phyloP scores from a whole-genome alignment of 108 stramenopile species.

The Chaetoceros tenuissimus region DNA sequence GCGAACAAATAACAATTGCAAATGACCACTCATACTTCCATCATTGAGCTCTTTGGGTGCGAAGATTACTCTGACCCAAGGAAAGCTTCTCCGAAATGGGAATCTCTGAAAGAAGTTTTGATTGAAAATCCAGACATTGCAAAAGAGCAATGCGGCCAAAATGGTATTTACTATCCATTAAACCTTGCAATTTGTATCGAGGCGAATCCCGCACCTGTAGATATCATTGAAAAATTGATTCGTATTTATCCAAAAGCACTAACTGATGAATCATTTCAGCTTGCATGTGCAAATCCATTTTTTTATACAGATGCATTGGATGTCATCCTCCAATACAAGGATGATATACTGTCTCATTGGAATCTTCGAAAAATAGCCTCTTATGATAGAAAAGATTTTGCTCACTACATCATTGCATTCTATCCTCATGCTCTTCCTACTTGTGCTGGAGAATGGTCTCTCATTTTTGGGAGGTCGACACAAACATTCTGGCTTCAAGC shows the following conservation, averaged over 20 bases:
- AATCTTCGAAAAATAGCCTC: neutral
- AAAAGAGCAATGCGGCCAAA: neutral
- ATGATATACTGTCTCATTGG: neutral
- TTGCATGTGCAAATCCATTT: neutral
- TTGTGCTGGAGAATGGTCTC: neutral
- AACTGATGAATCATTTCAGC: neutral
- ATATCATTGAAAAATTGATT: neutral
- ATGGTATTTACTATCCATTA: neutral
- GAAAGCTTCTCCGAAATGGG: neutral
- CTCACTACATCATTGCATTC: neutral
- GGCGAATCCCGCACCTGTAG: neutral
- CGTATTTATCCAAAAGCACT: neutral
- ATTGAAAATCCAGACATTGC: neutral
- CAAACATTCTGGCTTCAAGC: neutral
- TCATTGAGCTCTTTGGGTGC: neutral
- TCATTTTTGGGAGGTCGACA: neutral
- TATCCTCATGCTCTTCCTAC: neutral
- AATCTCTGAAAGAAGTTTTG: neutral
- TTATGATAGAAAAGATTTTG: neutral
- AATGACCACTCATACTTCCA: neutral
- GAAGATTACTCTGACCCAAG: neutral
- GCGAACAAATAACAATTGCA: neutral
- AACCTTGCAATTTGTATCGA: neutral
- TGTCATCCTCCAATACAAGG: neutral
- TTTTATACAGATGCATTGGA: neutral